Base-by-base conservation (phyloP, 768 basidiomycete genomes). In the Amanita exitialis region DNA sequence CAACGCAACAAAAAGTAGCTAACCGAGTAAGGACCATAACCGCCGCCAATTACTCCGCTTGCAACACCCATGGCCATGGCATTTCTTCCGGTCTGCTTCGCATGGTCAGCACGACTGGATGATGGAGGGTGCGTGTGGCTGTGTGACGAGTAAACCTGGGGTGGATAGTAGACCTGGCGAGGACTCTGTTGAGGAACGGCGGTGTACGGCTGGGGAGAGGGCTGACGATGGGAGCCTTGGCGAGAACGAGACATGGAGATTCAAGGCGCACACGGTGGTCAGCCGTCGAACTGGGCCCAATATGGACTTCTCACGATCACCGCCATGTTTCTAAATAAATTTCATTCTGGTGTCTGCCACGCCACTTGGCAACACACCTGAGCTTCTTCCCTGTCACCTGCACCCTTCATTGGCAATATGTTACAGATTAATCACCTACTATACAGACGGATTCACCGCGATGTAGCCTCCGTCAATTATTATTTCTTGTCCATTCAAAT, bases 21-120 rank as follows among this genome's bases (percentile, higher is more conserved):
- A 57, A 90, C 89, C n/a, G 87, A 82, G 69, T 91, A 91, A 21
- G 90, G 90, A 9, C 90, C 90, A 71, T 90, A 91, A 15, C 79
- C 81, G 21, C 78, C 77, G 3, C 90, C 90, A 60, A 92, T 86
- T 30, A 72, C 70, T 6, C 89, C 90, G 27, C 75, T 83, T 0
- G 86, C 87, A n/a, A 91, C 87, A 42, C 86, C 83, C 55, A 80
- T 82, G 8, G 83, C 78, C 42, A 86, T 82, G 18, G 79, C 79
- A 46, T 70, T 72, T 55, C 78, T 72, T 56, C 73, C 74, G 39
- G 65, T 52, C 54, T 64, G 61, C 53, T 55, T 57, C 57, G 54
- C 59, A 51, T 54, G 56, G 48, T 49, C 57, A 18, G 32, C 4
- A 32, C 54, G 59, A 53, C 59, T 62, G 43, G 45, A 52, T 28